Base-by-base conservation (phyloP, 805 yeast species). In the Cyberlindnera maritima region DNA sequence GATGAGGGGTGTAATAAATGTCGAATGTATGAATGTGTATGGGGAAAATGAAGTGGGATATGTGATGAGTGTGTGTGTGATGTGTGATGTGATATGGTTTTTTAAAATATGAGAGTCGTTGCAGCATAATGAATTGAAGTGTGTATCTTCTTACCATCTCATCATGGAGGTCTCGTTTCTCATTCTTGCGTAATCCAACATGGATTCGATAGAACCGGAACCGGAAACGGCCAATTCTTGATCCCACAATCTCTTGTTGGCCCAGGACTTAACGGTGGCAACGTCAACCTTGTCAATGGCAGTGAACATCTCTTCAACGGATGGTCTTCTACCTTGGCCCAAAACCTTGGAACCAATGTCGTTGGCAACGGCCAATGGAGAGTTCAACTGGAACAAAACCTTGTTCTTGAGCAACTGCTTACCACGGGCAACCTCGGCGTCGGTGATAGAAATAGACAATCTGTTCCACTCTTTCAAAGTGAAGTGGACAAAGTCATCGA, bases 131-230 rank as follows among this genome's bases (percentile, higher is more conserved):
- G 33, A 32, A 32, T 10, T 9, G 32, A 37, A 14, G 13, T 25
- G 13, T 25, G 25, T 31, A 28, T 19, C 19, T 17, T 50, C 42
- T 56, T 67, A 80, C 85, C 85, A 80, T 85, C 95, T 86, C 83
- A 85, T 75, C 88, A 85, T 79, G 62, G 94, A 80, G 90, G 88
- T 87, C 63, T 85, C 91, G 71, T 83, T 84, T 83, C 96, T 85
- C 68, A 81, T 72, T 81, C 92, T 83, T 80, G 74, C 76, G 81
- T 87, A 87, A 69, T 87, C 96, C 66, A 86, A 74, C 70, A 87
- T 74, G 57, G 75, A 88, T 77, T 87, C 96, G 72, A 85, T 85
- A 74, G 83, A 87, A 70, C 96, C 96, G 55, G 87, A 79, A 69
- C 86, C 94, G 50, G 92, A 77, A 61, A 87, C 72, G 58, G 88